Conservation (phyloP, 352 stramenopile species). For the Phytophthora pseudosyringae region DNA sequence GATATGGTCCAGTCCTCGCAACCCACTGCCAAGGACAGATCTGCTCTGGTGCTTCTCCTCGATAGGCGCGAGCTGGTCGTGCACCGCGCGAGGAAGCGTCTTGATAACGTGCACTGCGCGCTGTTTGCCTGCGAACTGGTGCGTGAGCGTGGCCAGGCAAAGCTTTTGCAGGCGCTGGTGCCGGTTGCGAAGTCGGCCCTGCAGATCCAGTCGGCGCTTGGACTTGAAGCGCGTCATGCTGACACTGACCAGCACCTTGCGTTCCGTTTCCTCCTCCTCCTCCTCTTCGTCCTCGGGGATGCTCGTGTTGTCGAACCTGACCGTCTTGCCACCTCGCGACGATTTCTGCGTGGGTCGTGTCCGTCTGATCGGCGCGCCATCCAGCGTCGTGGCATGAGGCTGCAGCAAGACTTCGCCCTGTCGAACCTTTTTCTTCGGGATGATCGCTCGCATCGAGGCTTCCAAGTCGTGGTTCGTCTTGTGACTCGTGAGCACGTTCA, state of each 20-base stretch:
- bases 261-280: slow-evolving; percentile 17
- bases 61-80: slow-evolving; percentile 59
- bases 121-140: slow-evolving; percentile 49
- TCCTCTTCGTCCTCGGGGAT: slow-evolving; percentile 24
- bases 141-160: slow-evolving; percentile 56
- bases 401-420: slow-evolving; percentile 44
- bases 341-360: slow-evolving; percentile 19
- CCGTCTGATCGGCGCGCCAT: slow-evolving; percentile 24
- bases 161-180: no score
- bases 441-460: slow-evolving; percentile 52
- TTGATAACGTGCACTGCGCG: slow-evolving; percentile 65
- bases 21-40: no score
- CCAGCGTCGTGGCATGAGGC: slow-evolving; percentile 32
- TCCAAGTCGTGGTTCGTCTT: slow-evolving; percentile 55
- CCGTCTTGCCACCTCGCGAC: slow-evolving; percentile 16
- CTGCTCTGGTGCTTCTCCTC: no score
- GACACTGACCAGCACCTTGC: slow-evolving; percentile 48
- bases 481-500: slow-evolving; percentile 62
- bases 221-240: slow-evolving; percentile 51
- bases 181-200: no score
- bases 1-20: slow-evolving; percentile 71
- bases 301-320: slow-evolving; percentile 29
- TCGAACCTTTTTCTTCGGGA: slow-evolving; percentile 41
- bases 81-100: slow-evolving; percentile 61
- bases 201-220: slow-evolving; percentile 37